Evolutionary conservation across 1,139 yeast species (phyloP).

Genomic region (Meyerozyma smithsonii): DNA sequence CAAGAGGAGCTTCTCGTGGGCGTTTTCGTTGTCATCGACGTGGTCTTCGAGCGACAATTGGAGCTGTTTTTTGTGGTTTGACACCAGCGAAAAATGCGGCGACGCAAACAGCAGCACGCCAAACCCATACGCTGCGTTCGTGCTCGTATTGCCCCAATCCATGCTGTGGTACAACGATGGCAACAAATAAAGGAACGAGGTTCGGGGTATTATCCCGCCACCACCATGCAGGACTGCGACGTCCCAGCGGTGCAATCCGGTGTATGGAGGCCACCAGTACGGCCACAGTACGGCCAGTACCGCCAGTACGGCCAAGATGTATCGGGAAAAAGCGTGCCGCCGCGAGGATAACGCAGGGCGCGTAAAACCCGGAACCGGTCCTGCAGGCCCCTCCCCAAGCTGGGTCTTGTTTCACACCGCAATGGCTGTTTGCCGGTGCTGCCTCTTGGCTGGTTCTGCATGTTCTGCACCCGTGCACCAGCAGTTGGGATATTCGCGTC

Average conservation of each 20-base stretch:
- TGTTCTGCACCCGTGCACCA: not conserved
- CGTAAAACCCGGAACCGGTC: too few species aligned
- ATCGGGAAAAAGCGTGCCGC: too few species aligned
- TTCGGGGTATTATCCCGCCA: not conserved
- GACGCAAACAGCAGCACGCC: not conserved
- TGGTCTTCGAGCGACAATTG: slow-evolving; percentile 17
- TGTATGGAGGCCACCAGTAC: too few species aligned
- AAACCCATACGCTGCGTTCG: not conserved
- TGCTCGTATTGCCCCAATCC: not conserved
- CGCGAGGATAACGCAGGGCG: too few species aligned
- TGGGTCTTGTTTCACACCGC: too few species aligned
- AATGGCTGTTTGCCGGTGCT: not conserved
- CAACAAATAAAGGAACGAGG: not conserved
- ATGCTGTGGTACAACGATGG: not conserved
- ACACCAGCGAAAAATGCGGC: not conserved
- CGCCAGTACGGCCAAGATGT: too few species aligned
- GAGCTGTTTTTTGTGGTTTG: slow-evolving; percentile 24
- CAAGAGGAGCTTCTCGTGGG: slow-evolving; percentile 30
- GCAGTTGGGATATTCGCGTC: not conserved
- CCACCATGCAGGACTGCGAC: not conserved
- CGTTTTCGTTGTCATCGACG: slow-evolving; percentile 4
- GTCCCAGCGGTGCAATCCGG: too few species aligned
- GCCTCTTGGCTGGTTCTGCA: not conserved
- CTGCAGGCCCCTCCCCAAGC: too few species aligned
- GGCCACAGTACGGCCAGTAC: too few species aligned